phyloP scores from a whole-genome alignment of 208 protist species.

The Zelonia costaricensis region DNA sequence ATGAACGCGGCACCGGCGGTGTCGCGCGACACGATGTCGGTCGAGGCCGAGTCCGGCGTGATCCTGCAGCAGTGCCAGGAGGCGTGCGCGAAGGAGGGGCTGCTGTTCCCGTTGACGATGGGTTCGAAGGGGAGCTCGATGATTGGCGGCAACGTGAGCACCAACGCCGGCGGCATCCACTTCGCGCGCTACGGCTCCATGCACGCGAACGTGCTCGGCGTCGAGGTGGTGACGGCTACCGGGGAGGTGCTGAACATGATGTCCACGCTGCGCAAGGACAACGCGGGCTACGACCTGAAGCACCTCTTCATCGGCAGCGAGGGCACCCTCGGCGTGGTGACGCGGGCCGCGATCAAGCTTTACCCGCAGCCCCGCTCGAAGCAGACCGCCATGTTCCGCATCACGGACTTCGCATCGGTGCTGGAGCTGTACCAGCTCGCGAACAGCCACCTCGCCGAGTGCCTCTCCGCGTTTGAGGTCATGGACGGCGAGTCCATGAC shows the following conservation, averaged over 20 bases:
- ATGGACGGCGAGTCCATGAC: slow-evolving; percentile 87
- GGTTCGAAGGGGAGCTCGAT: slow-evolving; percentile 96
- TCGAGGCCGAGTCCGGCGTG: slow-evolving; percentile 87
- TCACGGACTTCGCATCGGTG: slow-evolving; percentile 71
- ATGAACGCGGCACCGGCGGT: slow-evolving; percentile 93
- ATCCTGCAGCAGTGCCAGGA: slow-evolving; percentile 92
- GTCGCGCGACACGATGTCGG: slow-evolving; percentile 59
- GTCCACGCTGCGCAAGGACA: slow-evolving; percentile 94
- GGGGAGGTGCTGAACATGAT: slow-evolving; percentile 80
- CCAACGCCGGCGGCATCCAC: slow-evolving; percentile 97
- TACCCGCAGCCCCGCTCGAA: slow-evolving; percentile 59
- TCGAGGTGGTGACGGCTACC: slow-evolving; percentile 91
- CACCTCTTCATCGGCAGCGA: slow-evolving; percentile 97
- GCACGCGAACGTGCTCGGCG: slow-evolving; percentile 94
- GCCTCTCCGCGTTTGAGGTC: slow-evolving; percentile 95
- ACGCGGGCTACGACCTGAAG: slow-evolving; percentile 97
- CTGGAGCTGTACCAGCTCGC: slow-evolving; percentile 71
- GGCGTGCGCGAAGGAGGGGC: slow-evolving; percentile 60
- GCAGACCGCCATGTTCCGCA: slow-evolving; percentile 87
- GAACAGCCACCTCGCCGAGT: slow-evolving; percentile 89
- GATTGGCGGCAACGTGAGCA: slow-evolving; percentile 97
- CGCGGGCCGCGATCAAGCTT: slow-evolving; percentile 63
- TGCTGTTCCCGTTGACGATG: slow-evolving; percentile 96
- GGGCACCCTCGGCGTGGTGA: slow-evolving; percentile 96
- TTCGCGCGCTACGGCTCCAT: slow-evolving; percentile 95